Percentiles rank a stretch among this genome's conserved stretches.
These are phyloP conservation scores for Chlamydomonas schloesseri DNA, from an alignment of 139 green algal species.

Conservation along the genomic window DNA sequence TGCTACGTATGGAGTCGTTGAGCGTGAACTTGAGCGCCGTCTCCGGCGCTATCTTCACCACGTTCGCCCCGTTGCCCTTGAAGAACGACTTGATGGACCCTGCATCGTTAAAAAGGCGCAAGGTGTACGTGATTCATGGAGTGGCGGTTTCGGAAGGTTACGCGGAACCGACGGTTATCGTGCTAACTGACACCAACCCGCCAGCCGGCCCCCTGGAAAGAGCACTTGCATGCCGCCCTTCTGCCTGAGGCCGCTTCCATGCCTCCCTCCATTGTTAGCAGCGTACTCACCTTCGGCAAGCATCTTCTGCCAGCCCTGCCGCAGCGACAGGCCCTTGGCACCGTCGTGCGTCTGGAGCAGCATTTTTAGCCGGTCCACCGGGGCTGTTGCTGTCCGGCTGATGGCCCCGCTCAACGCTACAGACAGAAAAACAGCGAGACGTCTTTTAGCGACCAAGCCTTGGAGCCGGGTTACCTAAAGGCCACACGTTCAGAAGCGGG, in stretches of 20 bases:
- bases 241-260: no score
- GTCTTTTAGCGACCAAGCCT: no score
- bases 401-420: conserved; percentile 89
- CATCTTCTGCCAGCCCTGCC: conserved; percentile 78
- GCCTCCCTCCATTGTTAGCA: no score
- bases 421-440: background rate
- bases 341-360: conserved; percentile 87
- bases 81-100: conserved; percentile 84
- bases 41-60: conserved; percentile 93
- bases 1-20: conserved; percentile 83
- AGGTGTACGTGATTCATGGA: no score
- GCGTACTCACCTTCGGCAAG: conserved; percentile 81
- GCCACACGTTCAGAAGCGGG: no score
- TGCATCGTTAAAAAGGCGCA: conserved; percentile 46
- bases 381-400: conserved; percentile 89
- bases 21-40: conserved; percentile 88
- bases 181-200: no score
- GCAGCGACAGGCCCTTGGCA: conserved; percentile 69
- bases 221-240: no score
- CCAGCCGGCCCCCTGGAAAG: no score
- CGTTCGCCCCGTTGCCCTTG: conserved; percentile 92
- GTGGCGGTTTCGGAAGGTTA: no score
- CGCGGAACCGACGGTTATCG: no score
- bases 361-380: conserved; percentile 95
- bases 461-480: no score